Base-by-base conservation (phyloP, 2,329 filamentous ascomycete genomes). In the Fusarium sp. region DNA sequence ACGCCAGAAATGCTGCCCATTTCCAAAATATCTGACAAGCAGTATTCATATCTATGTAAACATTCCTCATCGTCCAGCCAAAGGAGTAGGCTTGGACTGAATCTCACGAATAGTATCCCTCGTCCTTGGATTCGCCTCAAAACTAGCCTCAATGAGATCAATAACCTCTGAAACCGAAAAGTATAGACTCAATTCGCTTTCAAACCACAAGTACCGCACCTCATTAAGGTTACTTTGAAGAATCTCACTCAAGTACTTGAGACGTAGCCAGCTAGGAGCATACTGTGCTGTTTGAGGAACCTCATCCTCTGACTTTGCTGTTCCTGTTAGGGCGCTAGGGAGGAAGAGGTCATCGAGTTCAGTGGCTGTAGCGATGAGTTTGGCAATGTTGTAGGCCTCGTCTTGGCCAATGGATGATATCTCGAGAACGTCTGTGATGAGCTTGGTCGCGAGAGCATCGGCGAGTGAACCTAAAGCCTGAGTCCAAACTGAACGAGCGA, bases 151-250 rank as follows among this genome's bases (percentile, higher is more conserved):
- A 48, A 91, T 87, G 73, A 92, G 77, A 67, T 92, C 89, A 37
- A 91, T 79, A 17, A 91, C 88, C 80, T 91, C 89, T 7, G 85
- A 85, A 11, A 82, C 84, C 1, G 86, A 84, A 73, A 91, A 91
- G 77, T 91, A 90, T 40, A 91, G 77, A 69, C 89, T 90, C 44
- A 92, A 81, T 77, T 91, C 89, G 78, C 89, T 89, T 69, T 92
- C 89, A 74, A 87, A 84, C 90, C 90, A 92, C 40, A 92, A 78
- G 69, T 84, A 91, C 62, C 83, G 84, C 60, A 92, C 87, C 68
- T 91, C 90, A 68, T 86, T 87, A 57, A 91, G 81, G 74, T 91
- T 91, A 72, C 89, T 90, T 81, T 92, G 89, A 70, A 92, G 81
- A 32, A 91, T 86, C 77, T 91, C 87, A 68, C 86, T 87, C 20